Evolutionary conservation across 306 rosid genomes (phyloP), one percentile per base, ranked within the genome.

Genomic region (Castanea mollissima): DNA sequence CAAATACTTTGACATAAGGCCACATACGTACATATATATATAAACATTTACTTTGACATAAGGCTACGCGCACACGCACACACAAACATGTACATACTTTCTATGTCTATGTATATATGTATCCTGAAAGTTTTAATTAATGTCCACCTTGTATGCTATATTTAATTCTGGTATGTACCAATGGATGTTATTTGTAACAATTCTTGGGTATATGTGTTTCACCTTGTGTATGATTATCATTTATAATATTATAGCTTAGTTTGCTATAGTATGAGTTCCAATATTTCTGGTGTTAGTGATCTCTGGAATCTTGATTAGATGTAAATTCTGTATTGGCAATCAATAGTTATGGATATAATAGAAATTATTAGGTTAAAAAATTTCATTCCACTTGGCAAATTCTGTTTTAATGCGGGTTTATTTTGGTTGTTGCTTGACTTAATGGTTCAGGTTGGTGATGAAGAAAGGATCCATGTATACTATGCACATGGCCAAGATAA

Each of bases 391-490:
- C 32, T 64, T 31, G 5, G 16, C 54, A 31, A 15, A 64, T 29
- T 32, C 4, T 32, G 10, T 64, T 64, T 31, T 31, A 64, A 1
- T 16, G 52, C 4, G 52, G 72, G 6, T 35, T 67, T 67, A 55
- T 21, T 57, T 25, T 83, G 78, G 55, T 18, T 49, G 16, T 71
- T 38, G 34, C 60, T 78, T 85, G 27, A 69, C 27, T 64, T 62
- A 71, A 18, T 80, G 68, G 46, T 85, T 63, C 89, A 96, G 99
- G 96, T 96, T 74, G 98, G 98, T 52, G 88, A 88, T 80, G 99
- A 93, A 84, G 98, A 96, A 91, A 96, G 98, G 88, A 90, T 96
- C 46, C 99, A 96, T 79, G 99, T 90, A 73, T 96, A 96, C 84
- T 96, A 96, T 86, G 99, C 97, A 59, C 97, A 91, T 84, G 98